Conservation (phyloP, 306 rosid genomes). For the Urtica urens region DNA sequence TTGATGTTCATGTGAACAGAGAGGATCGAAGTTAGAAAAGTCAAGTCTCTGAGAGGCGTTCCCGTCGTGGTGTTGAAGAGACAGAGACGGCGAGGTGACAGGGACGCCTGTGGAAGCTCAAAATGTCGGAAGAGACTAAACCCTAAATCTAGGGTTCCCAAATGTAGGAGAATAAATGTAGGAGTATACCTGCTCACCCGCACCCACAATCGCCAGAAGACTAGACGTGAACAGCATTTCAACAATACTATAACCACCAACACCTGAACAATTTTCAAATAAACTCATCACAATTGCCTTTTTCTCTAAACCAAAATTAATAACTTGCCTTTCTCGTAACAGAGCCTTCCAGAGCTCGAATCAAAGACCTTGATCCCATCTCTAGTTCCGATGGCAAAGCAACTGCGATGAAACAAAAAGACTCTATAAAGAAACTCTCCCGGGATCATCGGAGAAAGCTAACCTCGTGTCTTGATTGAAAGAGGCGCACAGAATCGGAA, state of each 20-base stretch:
- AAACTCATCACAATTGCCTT: too few species aligned
- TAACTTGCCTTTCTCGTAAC: constrained; percentile 53
- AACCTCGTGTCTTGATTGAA: constrained; percentile 89
- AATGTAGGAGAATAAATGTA: background rate
- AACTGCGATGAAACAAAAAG: constrained; percentile 30
- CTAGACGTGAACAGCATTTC: constrained; percentile 87
- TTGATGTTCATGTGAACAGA: constrained; percentile 80
- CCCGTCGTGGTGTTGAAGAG: constrained; percentile 66
- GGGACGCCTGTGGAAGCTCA: constrained; percentile 54
- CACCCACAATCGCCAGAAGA: constrained; percentile 95
- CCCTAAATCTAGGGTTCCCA: background rate
- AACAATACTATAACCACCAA: constrained; percentile 73
- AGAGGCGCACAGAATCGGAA: constrained; percentile 73
- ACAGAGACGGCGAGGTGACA: constrained; percentile 95
- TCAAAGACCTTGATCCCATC: constrained; percentile 79
- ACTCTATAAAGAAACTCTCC: background rate
- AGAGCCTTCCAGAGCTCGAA: constrained; percentile 60
- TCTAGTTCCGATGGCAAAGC: constrained; percentile 68
- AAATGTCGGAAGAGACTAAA: constrained; percentile 7
- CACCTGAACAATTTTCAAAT: constrained; percentile 19
- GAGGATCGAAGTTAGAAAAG: constrained; percentile 81
- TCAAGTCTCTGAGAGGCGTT: constrained; percentile 65
- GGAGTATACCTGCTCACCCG: constrained; percentile 82
- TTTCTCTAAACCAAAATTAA: background rate
- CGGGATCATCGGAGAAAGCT: background rate